A percentile compares a stretch with the other conserved stretches of the same genome.
Conservation (phyloP, 2,329 filamentous ascomycete genomes). For the Aotearoamyces nothofagi region DNA sequence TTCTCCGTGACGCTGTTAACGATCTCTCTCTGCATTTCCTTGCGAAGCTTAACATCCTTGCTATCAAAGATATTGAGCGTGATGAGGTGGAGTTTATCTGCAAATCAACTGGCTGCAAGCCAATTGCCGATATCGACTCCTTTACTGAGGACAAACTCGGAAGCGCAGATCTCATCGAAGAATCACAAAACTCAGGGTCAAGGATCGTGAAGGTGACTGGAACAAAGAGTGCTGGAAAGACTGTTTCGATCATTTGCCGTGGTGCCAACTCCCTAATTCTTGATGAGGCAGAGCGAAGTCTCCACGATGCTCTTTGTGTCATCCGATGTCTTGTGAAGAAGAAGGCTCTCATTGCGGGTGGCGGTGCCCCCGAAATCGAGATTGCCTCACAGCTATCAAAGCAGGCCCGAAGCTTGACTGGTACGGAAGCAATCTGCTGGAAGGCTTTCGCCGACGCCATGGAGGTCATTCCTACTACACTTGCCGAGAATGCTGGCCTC, state of each 20-base stretch:
- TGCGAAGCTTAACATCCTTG: conserved; percentile 88
- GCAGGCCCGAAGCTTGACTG: conserved; percentile 67
- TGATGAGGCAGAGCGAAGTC: conserved; percentile 89
- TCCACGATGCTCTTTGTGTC: conserved; percentile 95
- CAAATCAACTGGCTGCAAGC: conserved; percentile 98
- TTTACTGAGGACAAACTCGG: conserved; percentile 98
- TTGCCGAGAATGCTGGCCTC: conserved; percentile 92
- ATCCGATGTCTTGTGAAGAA: conserved; percentile 98
- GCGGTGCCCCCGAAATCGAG: conserved; percentile 92
- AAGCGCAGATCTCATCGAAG: conserved; percentile 84
- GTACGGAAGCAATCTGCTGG: conserved; percentile 96
- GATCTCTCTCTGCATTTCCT: conserved; percentile 95
- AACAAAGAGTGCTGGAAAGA: conserved; percentile 71
- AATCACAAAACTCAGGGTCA: conserved; percentile 73
- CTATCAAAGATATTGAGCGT: conserved; percentile 94
- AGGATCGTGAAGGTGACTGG: conserved; percentile 93
- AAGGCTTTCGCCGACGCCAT: conserved; percentile 97
- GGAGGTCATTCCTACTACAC: conserved; percentile 90
- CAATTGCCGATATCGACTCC: conserved; percentile 93
- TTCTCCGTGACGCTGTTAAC: conserved; percentile 93
- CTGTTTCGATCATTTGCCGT: conserved; percentile 85
- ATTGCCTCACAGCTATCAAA: conserved; percentile 77
- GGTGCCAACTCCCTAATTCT: conserved; percentile 90
- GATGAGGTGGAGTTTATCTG: conserved; percentile 99
- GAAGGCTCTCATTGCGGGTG: conserved; percentile 95